phyloP scores from a whole-genome alignment of 306 rosid genomes.

The Abrus precatorius region DNA sequence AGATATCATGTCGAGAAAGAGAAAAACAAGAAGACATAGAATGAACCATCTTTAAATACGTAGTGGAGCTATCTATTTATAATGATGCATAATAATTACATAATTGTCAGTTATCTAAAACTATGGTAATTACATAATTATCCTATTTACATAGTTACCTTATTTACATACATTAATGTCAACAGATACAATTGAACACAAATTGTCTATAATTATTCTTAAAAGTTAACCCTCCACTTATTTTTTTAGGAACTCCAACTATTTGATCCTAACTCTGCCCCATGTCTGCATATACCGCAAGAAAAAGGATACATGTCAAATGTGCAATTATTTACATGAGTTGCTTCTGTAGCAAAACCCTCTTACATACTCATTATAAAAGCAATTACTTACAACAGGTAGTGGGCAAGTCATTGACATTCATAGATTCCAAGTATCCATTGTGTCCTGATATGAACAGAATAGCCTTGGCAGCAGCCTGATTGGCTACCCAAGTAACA shows the following conservation, averaged over 20 bases:
- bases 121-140: too few species aligned
- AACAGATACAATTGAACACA: constrained; percentile 4
- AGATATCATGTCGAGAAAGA: too few species aligned
- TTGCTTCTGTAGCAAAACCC: constrained; percentile 40
- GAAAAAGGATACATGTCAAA: constrained; percentile 23
- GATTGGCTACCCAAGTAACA: constrained; percentile 75
- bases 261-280: constrained; percentile 22
- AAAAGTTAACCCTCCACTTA: constrained; percentile 6
- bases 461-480: constrained; percentile 91
- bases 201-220: background rate
- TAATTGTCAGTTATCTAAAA: too few species aligned
- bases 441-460: constrained; percentile 77
- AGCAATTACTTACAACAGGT: constrained; percentile 78
- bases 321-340: background rate
- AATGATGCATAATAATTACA: too few species aligned
- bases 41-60: too few species aligned
- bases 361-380: constrained; percentile 31
- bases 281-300: background rate
- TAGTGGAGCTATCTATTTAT: too few species aligned
- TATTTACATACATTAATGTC: too few species aligned
- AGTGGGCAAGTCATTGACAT: constrained; percentile 76
- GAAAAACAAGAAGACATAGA: too few species aligned
- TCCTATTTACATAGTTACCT: too few species aligned
- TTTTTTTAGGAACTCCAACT: constrained; percentile 29
- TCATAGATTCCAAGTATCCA: constrained; percentile 72